Base-by-base conservation (phyloP, 805 yeast genomes). In the Saturnispora sekii region DNA sequence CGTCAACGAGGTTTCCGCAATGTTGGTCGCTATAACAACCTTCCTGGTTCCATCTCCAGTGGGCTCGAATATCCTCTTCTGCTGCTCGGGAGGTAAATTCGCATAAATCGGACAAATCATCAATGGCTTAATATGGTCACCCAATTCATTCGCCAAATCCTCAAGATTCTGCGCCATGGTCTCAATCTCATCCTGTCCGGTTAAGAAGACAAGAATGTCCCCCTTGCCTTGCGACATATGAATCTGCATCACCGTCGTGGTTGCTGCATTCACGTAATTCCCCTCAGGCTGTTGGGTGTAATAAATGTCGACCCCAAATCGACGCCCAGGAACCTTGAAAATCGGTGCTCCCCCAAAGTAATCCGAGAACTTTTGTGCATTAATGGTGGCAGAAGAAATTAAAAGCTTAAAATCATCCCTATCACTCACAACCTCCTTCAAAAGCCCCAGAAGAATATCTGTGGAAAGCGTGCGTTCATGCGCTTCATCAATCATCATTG, bases 141-240 rank as follows among this genome's bases (percentile, higher is more conserved):
- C 89, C 17, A 89, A 58, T 51, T 76, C 80, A 7, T 63, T 63
- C 37, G 76, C 66, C 0, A 90, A 80, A n/a, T 83, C 89, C 5
- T 70, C 62, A 16, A 89, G 59, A 40, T 75, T 77, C 43, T 84
- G 90, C 38, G 80, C 86, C 73, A 81, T 73, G 2, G 77, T 69
- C 54, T 93, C 97, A 47, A 93, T 93, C 56, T 90, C 98, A 46
- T 90, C 97, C 60, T 93, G 97, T 33, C 98, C 98, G 0, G 97
- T 93, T 41, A 90, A 63, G 60, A 90, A 90, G 1, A 90, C 94
- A 28, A 93, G 65, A 12, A 90, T 84, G 59, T 93, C 98, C 3
- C 96, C 96, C 0, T 78, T 74, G 2, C 73, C 65, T 46, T 81
- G 83, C 0, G 84, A 72, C 29, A 67, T 68, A 58, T 93, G 97